phyloP scores from a whole-genome alignment of 495 filamentous ascomycete genomes.

The Trichoderma asperelloides region DNA sequence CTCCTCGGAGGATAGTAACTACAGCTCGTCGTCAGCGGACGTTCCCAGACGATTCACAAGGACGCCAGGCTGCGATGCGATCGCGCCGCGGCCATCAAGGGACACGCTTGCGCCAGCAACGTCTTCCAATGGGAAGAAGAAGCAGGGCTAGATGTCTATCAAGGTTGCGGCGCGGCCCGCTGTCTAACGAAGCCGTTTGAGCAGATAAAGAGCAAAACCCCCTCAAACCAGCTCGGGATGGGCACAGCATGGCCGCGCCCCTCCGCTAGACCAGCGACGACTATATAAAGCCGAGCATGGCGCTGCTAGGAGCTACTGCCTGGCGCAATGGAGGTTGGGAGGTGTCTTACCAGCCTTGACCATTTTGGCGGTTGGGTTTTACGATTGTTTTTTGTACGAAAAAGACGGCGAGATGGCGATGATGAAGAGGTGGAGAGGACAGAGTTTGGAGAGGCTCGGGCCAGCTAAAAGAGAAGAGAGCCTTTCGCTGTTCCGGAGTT shows the following conservation, averaged over 20 bases:
- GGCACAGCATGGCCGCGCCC: slow-evolving; percentile 9
- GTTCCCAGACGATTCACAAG: background rate
- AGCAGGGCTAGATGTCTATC: background rate
- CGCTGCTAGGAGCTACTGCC: background rate
- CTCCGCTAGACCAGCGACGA: background rate
- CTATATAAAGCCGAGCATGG: background rate
- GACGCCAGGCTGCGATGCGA: background rate
- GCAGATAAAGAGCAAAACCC: slow-evolving; percentile 9
- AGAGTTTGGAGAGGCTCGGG: background rate
- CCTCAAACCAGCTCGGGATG: slow-evolving; percentile 16
- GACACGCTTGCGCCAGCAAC: background rate
- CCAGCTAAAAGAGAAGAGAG: background rate
- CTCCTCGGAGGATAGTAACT: slow-evolving; percentile 96
- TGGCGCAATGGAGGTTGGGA: background rate
- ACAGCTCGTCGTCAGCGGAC: slow-evolving; percentile 11
- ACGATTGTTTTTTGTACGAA: slow-evolving; percentile 7
- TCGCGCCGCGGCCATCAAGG: slow-evolving; percentile 24
- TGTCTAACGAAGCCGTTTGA: background rate
- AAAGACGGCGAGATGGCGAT: background rate
- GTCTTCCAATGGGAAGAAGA: background rate
- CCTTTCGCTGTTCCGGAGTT: background rate
- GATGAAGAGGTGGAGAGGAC: slow-evolving; percentile 6
- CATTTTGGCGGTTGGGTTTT: slow-evolving; percentile 52
- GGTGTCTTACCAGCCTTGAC: slow-evolving; percentile 84
- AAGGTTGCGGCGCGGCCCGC: slow-evolving; percentile 3